Base-by-base conservation (phyloP, 2,329 filamentous ascomycete species). In the Boeremia lycopersici region DNA sequence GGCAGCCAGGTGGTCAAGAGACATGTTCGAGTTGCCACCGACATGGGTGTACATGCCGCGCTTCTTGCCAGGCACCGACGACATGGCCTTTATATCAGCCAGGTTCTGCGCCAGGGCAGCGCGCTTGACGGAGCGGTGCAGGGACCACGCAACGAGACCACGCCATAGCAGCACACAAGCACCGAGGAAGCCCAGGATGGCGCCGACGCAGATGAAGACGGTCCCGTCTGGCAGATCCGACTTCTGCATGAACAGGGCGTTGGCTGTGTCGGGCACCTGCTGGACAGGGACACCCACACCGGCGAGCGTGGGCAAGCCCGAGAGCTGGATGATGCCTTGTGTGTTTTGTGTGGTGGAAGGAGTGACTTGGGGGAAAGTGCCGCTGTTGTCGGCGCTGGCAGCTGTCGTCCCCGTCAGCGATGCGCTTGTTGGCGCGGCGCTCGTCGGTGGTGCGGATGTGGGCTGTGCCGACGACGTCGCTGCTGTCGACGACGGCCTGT, bases 181-280 rank as follows among this genome's bases (percentile, higher is more conserved):
- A 10, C 87, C 91, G 60, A 97, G 85, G 62, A 92, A 88, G 13
- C 91, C 95, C 6, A 99, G 84, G 26, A 91, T 88, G 25, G 92
- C 89, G 40, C 95, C 95, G 1, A 98, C 95, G 19, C 87, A 89
- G 67, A 99, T 99, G 78, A 99, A 99, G 55, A 99, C 89, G 4
- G 93, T 97, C 49, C 95, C 95, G 69, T 98, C 90, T 2, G 95
- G 95, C 10, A 93, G 81, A 48, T 78, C 87, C 0, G 92, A 96
- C 68, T 88, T 87, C 70, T 93, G 88, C 91, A 98, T 96, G 73
- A 91, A 99, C 13, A 93, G 92, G 5, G 95, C 95, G 69, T 89
- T 85, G 34, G 84, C 82, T 3, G 90, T 96, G 25, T 92, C 89
- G 7, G 95, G 95, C 2, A 98, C 88, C 25, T 86, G 84, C 4